Conservation (phyloP, 1,284 basidiomycete genomes). For the Cutaneotrichosporon mucoides region DNA sequence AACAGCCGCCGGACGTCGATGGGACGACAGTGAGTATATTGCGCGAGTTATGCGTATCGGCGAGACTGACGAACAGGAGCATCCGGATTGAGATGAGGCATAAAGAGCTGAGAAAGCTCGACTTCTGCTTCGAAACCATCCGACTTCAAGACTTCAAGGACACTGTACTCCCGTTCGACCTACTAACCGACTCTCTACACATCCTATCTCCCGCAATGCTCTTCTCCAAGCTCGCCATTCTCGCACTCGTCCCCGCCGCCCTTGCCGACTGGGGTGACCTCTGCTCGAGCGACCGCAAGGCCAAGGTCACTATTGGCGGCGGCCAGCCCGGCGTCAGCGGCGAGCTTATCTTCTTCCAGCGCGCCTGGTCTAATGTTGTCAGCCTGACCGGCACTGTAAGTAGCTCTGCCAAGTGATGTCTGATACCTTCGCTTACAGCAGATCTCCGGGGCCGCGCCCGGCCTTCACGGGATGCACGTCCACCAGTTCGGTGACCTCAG, state of each 20-base stretch:
- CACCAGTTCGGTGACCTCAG: slow-evolving; percentile 14
- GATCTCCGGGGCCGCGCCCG: slow-evolving; percentile 8
- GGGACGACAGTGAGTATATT: no score
- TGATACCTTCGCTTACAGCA: slow-evolving; percentile 1
- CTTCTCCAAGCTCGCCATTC: background rate
- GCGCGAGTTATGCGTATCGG: no score
- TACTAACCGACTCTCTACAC: no score
- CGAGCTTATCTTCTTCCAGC: background rate
- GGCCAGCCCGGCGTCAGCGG: background rate
- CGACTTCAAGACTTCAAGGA: no score
- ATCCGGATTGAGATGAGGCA: no score
- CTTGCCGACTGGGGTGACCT: background rate
- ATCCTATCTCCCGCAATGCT: background rate
- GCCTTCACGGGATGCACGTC: slow-evolving; percentile 16
- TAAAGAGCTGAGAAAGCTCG: no score
- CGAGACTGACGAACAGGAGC: no score
- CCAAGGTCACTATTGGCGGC: background rate
- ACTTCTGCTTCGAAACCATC: no score
- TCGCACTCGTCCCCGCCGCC: background rate
- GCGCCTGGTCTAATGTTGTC: background rate
- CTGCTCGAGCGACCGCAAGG: background rate
- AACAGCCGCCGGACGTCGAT: no score
- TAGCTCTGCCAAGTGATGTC: background rate
- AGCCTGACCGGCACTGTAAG: background rate
- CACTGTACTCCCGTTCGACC: no score